Evolutionary conservation across 2,329 filamentous ascomycete genomes (phyloP), one percentile per base, ranked within the genome.

Genomic region (Ascochyta rabiei): DNA sequence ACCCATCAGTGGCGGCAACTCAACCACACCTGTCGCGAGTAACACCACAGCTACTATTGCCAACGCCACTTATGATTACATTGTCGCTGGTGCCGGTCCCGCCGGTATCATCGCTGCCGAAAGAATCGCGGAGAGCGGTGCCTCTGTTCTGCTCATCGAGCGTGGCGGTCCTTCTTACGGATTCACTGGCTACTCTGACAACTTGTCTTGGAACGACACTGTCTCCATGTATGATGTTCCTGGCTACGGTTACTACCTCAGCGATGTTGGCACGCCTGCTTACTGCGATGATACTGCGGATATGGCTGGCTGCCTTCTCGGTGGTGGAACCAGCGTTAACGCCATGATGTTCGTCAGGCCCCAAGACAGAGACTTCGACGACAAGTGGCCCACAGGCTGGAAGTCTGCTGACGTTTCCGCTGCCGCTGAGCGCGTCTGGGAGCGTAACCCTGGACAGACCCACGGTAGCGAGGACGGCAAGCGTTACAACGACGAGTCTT

Each of bases 331-430:
- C 1, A 81, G 84, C 16, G 79, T 89, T 66, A 90, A 89, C 62
- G 83, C 86, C 35, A 85, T 83, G 49, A 74, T 72, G 67, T 71
- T 64, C 28, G 71, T 75, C 45, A 68, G 55, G 47, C 72, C 72
- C 15, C 67, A 71, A 19, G 62, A 69, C 19, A 56, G 61, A 6
- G 89, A 91, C 69, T 91, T 88, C 76, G 85, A 91, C 67, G 82
- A 85, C 68, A 88, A 89, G 70, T 91, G 89, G 78, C 89, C 89
- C 1, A 60, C 76, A 2, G 88, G 88, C 40, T 92, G 89, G 89
- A 86, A 88, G 71, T 81, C 83, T 39, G 68, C 76, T 12, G 87
- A 91, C 63, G 82, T 91, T 68, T 73, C 76, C 44, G 69, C 76
- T 23, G 83, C 88, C 5, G 84, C 86, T 8, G 75, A 82, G n/a